A percentile compares a stretch with the other conserved stretches of the same genome.
Evolutionary conservation across 805 yeast genomes (phyloP).

Genomic region (Ogataea degrootiae): DNA sequence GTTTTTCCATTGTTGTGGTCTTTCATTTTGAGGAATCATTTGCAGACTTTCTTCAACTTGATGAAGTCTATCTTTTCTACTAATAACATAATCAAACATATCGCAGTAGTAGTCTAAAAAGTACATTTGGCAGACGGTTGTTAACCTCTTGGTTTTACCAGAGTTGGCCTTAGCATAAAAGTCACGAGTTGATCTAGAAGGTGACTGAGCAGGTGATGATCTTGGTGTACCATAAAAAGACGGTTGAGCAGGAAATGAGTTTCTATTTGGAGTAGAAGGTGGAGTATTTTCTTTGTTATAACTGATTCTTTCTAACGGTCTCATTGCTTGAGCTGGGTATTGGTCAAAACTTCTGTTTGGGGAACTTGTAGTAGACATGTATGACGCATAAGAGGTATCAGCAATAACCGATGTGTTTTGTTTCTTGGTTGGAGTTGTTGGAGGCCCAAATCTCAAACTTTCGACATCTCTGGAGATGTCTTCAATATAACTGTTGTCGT

Average conservation of each 20-base stretch:
- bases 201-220: conserved; percentile 18
- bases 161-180: conserved; percentile 56
- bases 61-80: conserved; percentile 75
- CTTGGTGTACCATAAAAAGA: conserved; percentile 20
- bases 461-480: conserved; percentile 32
- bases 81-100: conserved; percentile 86
- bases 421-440: conserved; percentile 20
- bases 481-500: conserved; percentile 25
- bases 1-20: conserved; percentile 63
- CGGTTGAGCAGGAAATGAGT: conserved; percentile 14
- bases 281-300: conserved; percentile 41
- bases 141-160: conserved; percentile 77
- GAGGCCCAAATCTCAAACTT: conserved; percentile 27
- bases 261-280: conserved; percentile 25
- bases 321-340: conserved; percentile 14
- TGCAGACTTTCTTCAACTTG: conserved; percentile 58
- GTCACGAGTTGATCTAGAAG: conserved; percentile 32
- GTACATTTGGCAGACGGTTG: conserved; percentile 89
- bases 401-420: conserved; percentile 9
- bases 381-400: conserved; percentile 20
- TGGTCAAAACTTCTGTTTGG: conserved; percentile 27
- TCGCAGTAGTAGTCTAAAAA: conserved; percentile 95
- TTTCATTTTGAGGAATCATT: conserved; percentile 30
- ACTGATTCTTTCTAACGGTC: conserved; percentile 29
- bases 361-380: conserved; percentile 27